Percentiles rank a stretch among this genome's conserved stretches.
phyloP scores from a whole-genome alignment of 2,329 filamentous ascomycete species.

The Neoascochyta sp. region DNA sequence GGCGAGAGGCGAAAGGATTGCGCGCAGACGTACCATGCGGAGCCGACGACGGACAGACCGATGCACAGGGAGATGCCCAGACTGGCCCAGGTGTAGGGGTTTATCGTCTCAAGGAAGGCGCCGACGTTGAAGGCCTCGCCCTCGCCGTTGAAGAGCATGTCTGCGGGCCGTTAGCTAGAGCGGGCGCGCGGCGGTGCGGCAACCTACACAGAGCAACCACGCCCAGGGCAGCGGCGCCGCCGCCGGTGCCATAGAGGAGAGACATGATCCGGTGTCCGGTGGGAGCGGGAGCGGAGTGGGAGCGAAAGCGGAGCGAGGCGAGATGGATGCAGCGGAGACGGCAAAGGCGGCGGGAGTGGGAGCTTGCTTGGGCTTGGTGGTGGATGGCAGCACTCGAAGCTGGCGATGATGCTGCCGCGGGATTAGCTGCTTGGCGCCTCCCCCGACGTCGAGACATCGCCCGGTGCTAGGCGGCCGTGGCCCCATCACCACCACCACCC shows the following conservation, averaged over 20 bases:
- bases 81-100: conserved; percentile 89
- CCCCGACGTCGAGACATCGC: too few relatives aligned
- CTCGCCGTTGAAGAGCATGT: conserved; percentile 97
- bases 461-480: too few relatives aligned
- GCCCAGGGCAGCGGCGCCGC: conserved; percentile 63
- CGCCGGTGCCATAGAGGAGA: conserved; percentile 67
- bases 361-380: conserved; percentile 28
- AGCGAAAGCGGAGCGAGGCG: conserved; percentile 10
- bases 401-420: conserved; percentile 17
- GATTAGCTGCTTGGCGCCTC: conserved; percentile 17
- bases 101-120: conserved; percentile 88
- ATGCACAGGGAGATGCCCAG: conserved; percentile 92
- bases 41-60: conserved; percentile 90
- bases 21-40: conserved; percentile 73
- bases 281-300: too few relatives aligned
- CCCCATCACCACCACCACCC: conserved; percentile 10
- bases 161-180: conserved; percentile 50
- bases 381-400: conserved; percentile 19
- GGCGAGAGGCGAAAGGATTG: too few relatives aligned
- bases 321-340: too few relatives aligned
- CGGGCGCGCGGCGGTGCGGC: conserved; percentile 11
- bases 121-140: conserved; percentile 97
- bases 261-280: conserved; percentile 67
- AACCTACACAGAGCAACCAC: conserved; percentile 78
- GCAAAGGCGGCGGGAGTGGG: conserved; percentile 20